Percentiles rank a stretch among this genome's conserved stretches.
Evolutionary conservation across 148 eudicot genomes (phyloP).

Genomic region (Mesembryanthemum crystallinum): DNA sequence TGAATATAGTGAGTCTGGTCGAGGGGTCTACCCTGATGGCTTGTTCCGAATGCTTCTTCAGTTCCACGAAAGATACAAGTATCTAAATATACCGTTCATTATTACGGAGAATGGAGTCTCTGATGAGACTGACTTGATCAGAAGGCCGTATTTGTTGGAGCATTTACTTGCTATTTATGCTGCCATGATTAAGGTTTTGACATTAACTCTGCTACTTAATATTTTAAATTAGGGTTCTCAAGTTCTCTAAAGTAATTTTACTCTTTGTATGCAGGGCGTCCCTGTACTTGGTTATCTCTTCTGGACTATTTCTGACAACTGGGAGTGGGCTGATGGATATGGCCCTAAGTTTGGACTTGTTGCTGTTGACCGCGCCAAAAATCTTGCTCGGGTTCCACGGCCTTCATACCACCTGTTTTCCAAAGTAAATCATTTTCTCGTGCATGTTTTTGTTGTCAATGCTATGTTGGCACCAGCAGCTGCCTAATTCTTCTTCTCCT

Average conservation of each 20-base stretch:
- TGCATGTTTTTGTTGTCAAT: neutral
- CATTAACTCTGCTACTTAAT: neutral
- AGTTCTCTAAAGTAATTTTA: neutral
- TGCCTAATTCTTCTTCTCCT: neutral
- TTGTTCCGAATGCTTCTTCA: conserved; percentile 84
- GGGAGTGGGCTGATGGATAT: conserved; percentile 99
- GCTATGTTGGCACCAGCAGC: neutral
- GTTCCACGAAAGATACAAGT: conserved; percentile 92
- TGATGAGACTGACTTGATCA: conserved; percentile 91
- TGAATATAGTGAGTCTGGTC: conserved; percentile 96
- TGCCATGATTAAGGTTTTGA: conserved; percentile 78
- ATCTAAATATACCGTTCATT: conserved; percentile 76
- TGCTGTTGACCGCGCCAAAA: conserved; percentile 86
- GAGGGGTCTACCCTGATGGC: conserved; percentile 97
- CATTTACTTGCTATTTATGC: conserved; percentile 89
- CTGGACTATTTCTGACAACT: conserved; percentile 98
- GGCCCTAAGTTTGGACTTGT: conserved; percentile 99
- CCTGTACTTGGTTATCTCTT: conserved; percentile 83
- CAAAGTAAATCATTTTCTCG: conserved; percentile 40
- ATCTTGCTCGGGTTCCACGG: conserved; percentile 80
- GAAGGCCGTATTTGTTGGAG: conserved; percentile 81
- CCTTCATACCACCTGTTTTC: conserved; percentile 88
- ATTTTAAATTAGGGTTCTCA: neutral
- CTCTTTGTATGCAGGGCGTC: conserved; percentile 62
- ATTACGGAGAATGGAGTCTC: conserved; percentile 88